Evolutionary conservation across 176 grass and related monocot species (phyloP), one percentile per base, ranked within the genome.

Genomic region (Raddia distichophylla): DNA sequence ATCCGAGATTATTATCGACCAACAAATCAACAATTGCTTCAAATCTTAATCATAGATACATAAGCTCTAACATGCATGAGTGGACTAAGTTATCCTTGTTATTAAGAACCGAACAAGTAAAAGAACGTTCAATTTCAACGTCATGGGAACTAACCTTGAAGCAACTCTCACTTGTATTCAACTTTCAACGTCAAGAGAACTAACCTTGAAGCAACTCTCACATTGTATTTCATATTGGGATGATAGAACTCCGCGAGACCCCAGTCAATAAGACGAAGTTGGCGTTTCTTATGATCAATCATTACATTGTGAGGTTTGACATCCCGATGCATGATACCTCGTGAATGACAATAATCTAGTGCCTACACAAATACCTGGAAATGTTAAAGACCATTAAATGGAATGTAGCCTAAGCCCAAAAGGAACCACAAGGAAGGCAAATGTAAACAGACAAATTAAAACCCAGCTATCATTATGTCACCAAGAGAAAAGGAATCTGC

Each of bases 241-340:
- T 99, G 93, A 76, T 99, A 99, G 67, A 99, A 99, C 82, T 99
- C 93, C 1, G 96, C 96, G 32, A 99, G 88, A 87, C 96, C 96
- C 93, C 96, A 99, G 43, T 99, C 93, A 93, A 99, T 95, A 77
- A 99, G 90, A 76, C 87, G 75, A 83, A 99, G 87, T 75, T 95
- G 92, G 67, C 79, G 84, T 17, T 93, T 91, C 80, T 86, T 88
- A 81, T 95, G 96, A 86, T 99, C 93, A 53, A 99, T 95, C 96
- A 99, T 95, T 62, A 95, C 81, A 89, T 99, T 99, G 65, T 99
- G 96, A 67, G 93, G 93, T 72, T 95, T 99, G 62, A 99, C 93
- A 78, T 99, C 96, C 88, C 96, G 69, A 49, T 99, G 96, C 96
- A 99, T 95, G 77, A 99, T 95, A 57, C 96, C 93, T 69, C 75